A percentile compares a stretch with the other conserved stretches of the same genome.
phyloP scores from a whole-genome alignment of 176 grass and related monocot species.

The Lolium multiflorum region DNA sequence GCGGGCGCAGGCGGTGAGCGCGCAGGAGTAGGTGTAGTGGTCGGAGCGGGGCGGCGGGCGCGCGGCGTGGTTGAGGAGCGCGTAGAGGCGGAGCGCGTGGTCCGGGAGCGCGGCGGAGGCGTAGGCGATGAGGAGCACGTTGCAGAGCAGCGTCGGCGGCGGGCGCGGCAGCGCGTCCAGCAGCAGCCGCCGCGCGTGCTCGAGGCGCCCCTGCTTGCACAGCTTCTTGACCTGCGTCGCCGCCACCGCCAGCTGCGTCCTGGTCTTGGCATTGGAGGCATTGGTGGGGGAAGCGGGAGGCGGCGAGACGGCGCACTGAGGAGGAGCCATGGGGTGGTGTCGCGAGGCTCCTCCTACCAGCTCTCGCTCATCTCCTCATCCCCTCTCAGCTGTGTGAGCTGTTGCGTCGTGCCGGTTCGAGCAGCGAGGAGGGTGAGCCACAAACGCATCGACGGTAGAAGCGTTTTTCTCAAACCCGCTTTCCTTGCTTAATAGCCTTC shows the following conservation, averaged over 20 bases:
- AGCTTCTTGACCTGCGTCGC: constrained; percentile 65
- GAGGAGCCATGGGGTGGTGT: constrained; percentile 44
- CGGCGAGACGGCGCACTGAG: constrained; percentile 37
- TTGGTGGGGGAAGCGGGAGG: neutral
- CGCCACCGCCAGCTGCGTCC: constrained; percentile 36
- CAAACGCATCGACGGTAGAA: neutral
- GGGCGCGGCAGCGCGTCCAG: constrained; percentile 66
- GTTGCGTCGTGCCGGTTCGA: constrained; percentile 7
- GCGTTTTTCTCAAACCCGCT: neutral
- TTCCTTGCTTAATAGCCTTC: neutral
- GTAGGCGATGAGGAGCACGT: constrained; percentile 86
- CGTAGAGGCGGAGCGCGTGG: constrained; percentile 78
- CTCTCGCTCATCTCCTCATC: constrained; percentile 55
- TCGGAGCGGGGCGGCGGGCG: constrained; percentile 53
- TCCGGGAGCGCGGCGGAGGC: constrained; percentile 70
- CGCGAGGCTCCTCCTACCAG: constrained; percentile 12
- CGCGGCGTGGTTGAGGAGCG: constrained; percentile 67
- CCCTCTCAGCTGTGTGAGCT: constrained; percentile 22
- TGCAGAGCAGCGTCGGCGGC: constrained; percentile 68
- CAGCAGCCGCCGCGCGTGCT: constrained; percentile 67
- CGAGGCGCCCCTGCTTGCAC: constrained; percentile 80
- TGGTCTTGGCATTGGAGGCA: neutral
- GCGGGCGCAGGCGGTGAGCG: constrained; percentile 82
- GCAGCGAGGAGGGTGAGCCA: constrained; percentile 18
- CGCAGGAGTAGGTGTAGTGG: constrained; percentile 92